Conservation (phyloP, 2,329 filamentous ascomycete species). For the Cladophialophora yegresii region DNA sequence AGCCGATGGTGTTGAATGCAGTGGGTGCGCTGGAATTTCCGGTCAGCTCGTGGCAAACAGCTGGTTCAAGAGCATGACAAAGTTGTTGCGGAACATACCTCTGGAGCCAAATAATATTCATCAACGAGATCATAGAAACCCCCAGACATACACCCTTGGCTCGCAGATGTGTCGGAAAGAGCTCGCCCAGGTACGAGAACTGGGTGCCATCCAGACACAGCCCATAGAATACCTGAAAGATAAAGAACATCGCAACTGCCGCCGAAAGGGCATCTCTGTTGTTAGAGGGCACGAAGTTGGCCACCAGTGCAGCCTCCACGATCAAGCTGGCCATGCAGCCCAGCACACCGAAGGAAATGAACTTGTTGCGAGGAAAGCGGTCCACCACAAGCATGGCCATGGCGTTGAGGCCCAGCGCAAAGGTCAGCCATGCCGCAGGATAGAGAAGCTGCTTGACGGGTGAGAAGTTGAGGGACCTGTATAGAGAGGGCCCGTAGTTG, state of each 20-base stretch:
- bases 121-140: constrained; percentile 42
- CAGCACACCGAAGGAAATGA: constrained; percentile 41
- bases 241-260: constrained; percentile 47
- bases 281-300: constrained; percentile 41
- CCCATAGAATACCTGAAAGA: constrained; percentile 47
- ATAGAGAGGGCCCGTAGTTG: constrained; percentile 50
- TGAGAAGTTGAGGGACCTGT: constrained; percentile 49
- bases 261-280: constrained; percentile 41
- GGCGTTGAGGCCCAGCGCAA: constrained; percentile 32
- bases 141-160: constrained; percentile 39
- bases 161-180: constrained; percentile 49
- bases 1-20: constrained; percentile 39
- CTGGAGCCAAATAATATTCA: constrained; percentile 44
- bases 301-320: constrained; percentile 44
- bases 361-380: constrained; percentile 30
- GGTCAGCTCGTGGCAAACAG: background rate
- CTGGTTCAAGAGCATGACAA: background rate
- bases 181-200: constrained; percentile 52
- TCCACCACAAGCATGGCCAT: constrained; percentile 30
- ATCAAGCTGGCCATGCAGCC: constrained; percentile 47
- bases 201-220: constrained; percentile 52
- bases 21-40: constrained; percentile 35
- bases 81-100: constrained; percentile 10
- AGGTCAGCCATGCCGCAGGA: constrained; percentile 29
- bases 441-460: constrained; percentile 38